phyloP scores from a whole-genome alignment of 345 rosid species.

The Clausena lansium region DNA sequence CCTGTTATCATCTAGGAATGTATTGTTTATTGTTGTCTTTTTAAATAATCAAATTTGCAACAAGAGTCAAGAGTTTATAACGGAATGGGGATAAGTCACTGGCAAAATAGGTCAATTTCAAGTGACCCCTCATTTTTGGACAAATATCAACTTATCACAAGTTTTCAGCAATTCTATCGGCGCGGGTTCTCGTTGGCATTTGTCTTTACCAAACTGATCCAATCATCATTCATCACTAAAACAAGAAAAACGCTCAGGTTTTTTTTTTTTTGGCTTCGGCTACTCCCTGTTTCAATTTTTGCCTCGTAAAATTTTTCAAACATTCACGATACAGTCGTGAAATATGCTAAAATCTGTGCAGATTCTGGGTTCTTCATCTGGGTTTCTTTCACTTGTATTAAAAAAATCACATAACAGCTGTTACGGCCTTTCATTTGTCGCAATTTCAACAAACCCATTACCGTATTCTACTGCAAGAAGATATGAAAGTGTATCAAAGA shows the following conservation, averaged over 20 bases:
- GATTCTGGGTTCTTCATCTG: slow-evolving; percentile 53
- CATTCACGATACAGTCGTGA: neutral
- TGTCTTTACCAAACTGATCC: neutral
- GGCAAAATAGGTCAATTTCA: neutral
- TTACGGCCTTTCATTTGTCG: slow-evolving; percentile 27
- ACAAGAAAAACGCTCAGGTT: neutral
- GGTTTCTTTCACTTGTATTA: slow-evolving; percentile 49
- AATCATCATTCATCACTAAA: neutral
- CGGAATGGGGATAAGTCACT: neutral
- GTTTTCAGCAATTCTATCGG: neutral
- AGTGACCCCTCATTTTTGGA: neutral
- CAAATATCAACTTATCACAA: neutral
- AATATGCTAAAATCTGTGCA: slow-evolving; percentile 78
- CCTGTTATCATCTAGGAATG: neutral
- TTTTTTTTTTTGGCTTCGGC: neutral
- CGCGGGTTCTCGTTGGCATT: neutral
- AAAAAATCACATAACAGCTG: slow-evolving; percentile 35
- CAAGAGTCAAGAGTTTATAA: neutral
- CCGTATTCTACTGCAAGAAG: slow-evolving; percentile 24
- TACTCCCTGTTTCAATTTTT: neutral
- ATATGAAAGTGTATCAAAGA: neutral
- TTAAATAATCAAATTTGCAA: neutral
- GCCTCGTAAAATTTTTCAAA: neutral
- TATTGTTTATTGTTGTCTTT: neutral
- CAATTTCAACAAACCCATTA: slow-evolving; percentile 31